These are phyloP conservation scores for Suhomyces guaymorum DNA, from an alignment of 1,139 yeast species.

Conservation along the genomic window DNA sequence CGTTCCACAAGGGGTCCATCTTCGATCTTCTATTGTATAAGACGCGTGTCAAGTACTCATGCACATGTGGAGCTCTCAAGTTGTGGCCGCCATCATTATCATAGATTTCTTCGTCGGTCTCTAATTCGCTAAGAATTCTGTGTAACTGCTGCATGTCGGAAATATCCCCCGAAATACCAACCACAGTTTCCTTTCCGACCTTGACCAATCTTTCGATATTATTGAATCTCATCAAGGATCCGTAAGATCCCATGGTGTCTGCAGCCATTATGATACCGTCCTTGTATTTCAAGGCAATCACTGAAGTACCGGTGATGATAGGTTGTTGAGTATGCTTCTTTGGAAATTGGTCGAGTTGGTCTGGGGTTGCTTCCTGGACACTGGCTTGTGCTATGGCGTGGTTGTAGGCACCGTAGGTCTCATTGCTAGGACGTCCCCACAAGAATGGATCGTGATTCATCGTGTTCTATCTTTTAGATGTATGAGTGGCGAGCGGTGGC, in stretches of 20 bases:
- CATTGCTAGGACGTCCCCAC: conserved; percentile 94
- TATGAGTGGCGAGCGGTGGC: not conserved
- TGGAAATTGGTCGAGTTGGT: conserved; percentile 48
- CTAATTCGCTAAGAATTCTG: conserved; percentile 74
- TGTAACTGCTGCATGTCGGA: conserved; percentile 88
- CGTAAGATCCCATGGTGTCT: conserved; percentile 90
- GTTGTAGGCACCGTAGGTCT: conserved; percentile 79
- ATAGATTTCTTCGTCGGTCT: conserved; percentile 68
- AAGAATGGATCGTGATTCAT: conserved; percentile 95
- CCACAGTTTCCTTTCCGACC: conserved; percentile 84
- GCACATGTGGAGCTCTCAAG: conserved; percentile 82
- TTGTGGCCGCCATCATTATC: conserved; percentile 75
- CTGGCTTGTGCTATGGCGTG: conserved; percentile 63
- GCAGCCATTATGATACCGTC: conserved; percentile 95
- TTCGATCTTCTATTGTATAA: conserved; percentile 86
- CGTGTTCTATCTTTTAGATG: not conserved
- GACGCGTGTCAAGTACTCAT: conserved; percentile 81
- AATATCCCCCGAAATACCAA: conserved; percentile 93
- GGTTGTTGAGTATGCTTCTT: conserved; percentile 90
- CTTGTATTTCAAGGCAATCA: conserved; percentile 83
- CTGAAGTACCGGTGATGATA: conserved; percentile 94
- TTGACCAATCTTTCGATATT: conserved; percentile 80
- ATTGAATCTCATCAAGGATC: conserved; percentile 84
- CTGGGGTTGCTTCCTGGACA: conserved; percentile 21
- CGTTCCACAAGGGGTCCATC: conserved; percentile 97